A percentile compares a stretch with the other conserved stretches of the same genome.
phyloP scores from a whole-genome alignment of 2,329 filamentous ascomycete genomes.

The Pleomassaria siparia region DNA sequence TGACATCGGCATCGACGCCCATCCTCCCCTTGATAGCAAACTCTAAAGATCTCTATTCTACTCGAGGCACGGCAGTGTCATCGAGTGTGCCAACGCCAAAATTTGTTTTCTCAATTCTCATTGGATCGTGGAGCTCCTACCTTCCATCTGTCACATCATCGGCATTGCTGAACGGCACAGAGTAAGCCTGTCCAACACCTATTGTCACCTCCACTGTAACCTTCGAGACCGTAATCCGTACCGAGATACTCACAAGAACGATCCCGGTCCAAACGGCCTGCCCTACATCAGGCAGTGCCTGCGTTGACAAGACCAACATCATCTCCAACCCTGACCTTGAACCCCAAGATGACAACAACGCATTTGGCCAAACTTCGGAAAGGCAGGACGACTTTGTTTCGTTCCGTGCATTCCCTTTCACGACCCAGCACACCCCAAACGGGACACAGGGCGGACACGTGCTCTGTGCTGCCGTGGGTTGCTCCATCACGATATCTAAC shows the following conservation, averaged over 20 bases:
- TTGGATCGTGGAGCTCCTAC: constrained; percentile 4
- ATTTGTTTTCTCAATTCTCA: constrained; percentile 4
- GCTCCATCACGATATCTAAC: constrained; percentile 23
- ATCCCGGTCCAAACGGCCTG: background rate
- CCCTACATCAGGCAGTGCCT: constrained; percentile 16
- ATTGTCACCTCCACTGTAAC: constrained; percentile 11
- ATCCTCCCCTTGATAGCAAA: constrained; percentile 5
- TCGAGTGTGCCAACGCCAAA: background rate
- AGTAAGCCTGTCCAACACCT: constrained; percentile 13
- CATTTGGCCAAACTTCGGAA: constrained; percentile 24
- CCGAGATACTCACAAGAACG: background rate
- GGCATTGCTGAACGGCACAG: constrained; percentile 13
- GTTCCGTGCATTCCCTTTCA: constrained; percentile 15
- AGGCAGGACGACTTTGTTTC: constrained; percentile 18
- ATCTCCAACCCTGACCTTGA: constrained; percentile 31
- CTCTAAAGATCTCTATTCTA: constrained; percentile 8
- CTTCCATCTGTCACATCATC: constrained; percentile 16
- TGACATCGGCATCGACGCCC: background rate
- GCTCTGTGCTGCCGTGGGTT: constrained; percentile 21
- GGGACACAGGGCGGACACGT: constrained; percentile 20
- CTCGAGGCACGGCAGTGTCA: background rate
- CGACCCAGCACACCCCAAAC: constrained; percentile 7
- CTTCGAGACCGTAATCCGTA: background rate
- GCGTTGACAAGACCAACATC: constrained; percentile 23
- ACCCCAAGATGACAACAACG: constrained; percentile 13